Evolutionary conservation across 768 basidiomycete genomes (phyloP), one percentile per base, ranked within the genome.

Genomic region (Suillus alpinus): DNA sequence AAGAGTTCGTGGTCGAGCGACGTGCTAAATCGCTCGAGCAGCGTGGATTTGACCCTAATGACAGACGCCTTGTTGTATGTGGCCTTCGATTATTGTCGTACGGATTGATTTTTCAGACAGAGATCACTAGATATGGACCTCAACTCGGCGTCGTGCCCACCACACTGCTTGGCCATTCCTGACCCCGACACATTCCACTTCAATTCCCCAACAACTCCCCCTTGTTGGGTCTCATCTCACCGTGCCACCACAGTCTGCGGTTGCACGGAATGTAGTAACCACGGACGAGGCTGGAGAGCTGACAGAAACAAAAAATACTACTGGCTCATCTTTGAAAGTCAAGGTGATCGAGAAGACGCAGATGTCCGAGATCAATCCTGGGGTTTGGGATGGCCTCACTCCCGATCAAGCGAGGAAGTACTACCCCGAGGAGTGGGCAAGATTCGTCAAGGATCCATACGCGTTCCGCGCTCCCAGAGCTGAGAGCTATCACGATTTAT

Each of bases 291-390:
- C 49, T 23, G 20, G 40, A 0, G 34, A 60, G 18, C 36, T 58
- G 44, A 63, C 26, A 13, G 26, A 52, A 29, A 39, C 23, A 36
- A 62, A 61, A 56, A 62, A 60, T 6, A 57, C 62, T 1, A 6
- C 51, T 39, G 55, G 59, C 4, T 60, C 75, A 8, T 72, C 69
- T 20, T 64, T 79, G 44, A 83, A 81, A 56, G 84, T 93, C 72
- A 94, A 91, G 71, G 93, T 98, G 34, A 84, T 95, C 50, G 94
- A 99, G 77, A 98, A 97, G 68, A 85, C 90, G 0, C 95, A 95
- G 75, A 98, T 98, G 95, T 81, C 88, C 56, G 97, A 99, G 78
- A 97, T 98, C 69, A 99, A 99, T 69, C 96, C 95, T 56, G 96
- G 90, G 7, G 87, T 98, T 18, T 97, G 95, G 95, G 97, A 98